Evolutionary conservation across 1,139 yeast species (phyloP).

Genomic region (Saccharomyces hybrid): DNA sequence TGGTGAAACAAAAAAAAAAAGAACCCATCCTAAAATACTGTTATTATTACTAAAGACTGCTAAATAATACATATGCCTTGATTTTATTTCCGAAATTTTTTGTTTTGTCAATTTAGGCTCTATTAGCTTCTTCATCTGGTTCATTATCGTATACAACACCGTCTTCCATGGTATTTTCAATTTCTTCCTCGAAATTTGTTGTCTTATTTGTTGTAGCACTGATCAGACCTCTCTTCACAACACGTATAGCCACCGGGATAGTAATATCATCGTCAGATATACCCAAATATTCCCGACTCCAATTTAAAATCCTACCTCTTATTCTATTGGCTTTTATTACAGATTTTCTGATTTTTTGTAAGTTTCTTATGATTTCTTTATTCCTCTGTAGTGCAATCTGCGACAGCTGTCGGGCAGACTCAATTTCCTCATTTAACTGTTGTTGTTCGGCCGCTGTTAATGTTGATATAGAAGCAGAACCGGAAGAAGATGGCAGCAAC

Average conservation of each 20-base stretch:
- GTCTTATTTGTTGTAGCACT: slow-evolving; percentile 31
- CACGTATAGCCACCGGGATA: slow-evolving; percentile 30
- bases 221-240: slow-evolving; percentile 31
- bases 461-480: slow-evolving; percentile 5
- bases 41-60: background rate
- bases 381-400: slow-evolving; percentile 78
- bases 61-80: background rate
- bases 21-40: background rate
- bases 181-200: slow-evolving; percentile 17
- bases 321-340: slow-evolving; percentile 70
- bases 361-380: slow-evolving; percentile 78
- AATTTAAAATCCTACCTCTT: slow-evolving; percentile 56
- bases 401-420: slow-evolving; percentile 55
- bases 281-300: slow-evolving; percentile 85
- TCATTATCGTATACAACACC: slow-evolving; percentile 13
- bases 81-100: background rate
- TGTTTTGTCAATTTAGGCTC: background rate
- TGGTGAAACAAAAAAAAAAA: slow-evolving; percentile 21
- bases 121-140: slow-evolving; percentile 1
- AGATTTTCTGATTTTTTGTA: slow-evolving; percentile 63
- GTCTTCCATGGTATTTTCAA: slow-evolving; percentile 11
- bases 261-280: slow-evolving; percentile 42
- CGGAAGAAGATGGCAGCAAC: slow-evolving; percentile 7
- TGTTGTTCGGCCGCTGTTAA: slow-evolving; percentile 38
- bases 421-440: slow-evolving; percentile 45